These are phyloP conservation scores for Narthecium ossifragum DNA, from an alignment of 106 monocot genomes.

Conservation along the genomic window DNA sequence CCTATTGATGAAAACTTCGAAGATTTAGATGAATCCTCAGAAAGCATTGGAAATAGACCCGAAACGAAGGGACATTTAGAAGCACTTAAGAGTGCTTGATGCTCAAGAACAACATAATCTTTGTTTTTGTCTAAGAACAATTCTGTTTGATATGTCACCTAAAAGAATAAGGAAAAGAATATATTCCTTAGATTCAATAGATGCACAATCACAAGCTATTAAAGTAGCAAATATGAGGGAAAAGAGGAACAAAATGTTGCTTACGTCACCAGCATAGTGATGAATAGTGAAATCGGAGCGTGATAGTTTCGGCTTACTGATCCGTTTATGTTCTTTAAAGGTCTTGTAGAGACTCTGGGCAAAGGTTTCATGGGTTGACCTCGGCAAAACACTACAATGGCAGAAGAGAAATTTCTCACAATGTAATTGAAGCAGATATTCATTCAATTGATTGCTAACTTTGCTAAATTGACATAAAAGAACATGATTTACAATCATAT, in stretches of 20 bases:
- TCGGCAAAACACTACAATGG: constrained; percentile 58
- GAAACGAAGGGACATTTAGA: constrained; percentile 56
- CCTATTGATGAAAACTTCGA: constrained; percentile 81
- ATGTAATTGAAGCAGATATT: not conserved
- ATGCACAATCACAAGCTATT: not conserved
- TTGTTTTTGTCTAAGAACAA: constrained; percentile 66
- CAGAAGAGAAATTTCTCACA: too few relatives aligned
- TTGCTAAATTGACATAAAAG: not conserved
- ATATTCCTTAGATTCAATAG: not conserved
- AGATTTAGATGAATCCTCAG: constrained; percentile 56
- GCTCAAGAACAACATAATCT: constrained; percentile 74
- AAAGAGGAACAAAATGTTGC: constrained; percentile 4
- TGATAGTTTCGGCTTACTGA: constrained; percentile 55
- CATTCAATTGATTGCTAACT: not conserved
- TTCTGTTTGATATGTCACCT: constrained; percentile 73
- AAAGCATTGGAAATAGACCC: constrained; percentile 28
- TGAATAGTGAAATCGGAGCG: constrained; percentile 56
- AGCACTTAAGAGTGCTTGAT: constrained; percentile 40
- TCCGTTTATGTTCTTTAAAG: constrained; percentile 47
- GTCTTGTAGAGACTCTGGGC: constrained; percentile 63
- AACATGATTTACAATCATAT: not conserved
- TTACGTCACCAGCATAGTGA: constrained; percentile 68
- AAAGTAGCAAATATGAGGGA: not conserved
- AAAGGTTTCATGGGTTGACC: constrained; percentile 86
- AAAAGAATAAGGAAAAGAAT: not conserved